Conservation (phyloP, 768 basidiomycete genomes). For the Mycena sanguinolenta region DNA sequence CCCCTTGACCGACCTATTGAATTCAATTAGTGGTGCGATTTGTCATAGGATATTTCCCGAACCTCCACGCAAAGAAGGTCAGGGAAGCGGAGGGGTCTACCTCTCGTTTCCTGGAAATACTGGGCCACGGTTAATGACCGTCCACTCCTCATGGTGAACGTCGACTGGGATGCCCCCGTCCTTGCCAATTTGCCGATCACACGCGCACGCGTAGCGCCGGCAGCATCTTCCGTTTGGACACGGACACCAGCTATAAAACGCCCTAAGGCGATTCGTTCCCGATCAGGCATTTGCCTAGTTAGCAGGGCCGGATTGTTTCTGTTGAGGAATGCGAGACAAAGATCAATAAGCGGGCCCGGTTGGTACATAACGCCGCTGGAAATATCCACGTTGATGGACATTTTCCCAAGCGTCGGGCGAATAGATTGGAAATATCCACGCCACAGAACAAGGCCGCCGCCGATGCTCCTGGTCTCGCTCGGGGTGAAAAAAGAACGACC, state of each 20-base stretch:
- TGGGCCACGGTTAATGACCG: constrained; percentile 67
- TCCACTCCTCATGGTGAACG: constrained; percentile 72
- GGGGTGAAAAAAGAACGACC: constrained; percentile 81
- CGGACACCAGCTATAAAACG: constrained; percentile 69
- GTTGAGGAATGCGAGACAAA: constrained; percentile 66
- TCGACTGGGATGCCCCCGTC: constrained; percentile 65
- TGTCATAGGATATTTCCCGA: constrained; percentile 35
- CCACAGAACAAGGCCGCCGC: constrained; percentile 72
- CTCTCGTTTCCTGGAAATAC: constrained; percentile 33
- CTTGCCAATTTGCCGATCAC: constrained; percentile 72
- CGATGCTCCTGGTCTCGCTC: constrained; percentile 63
- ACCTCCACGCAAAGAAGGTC: constrained; percentile 50
- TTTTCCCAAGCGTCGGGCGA: constrained; percentile 69
- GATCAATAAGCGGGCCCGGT: constrained; percentile 63
- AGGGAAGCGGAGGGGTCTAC: constrained; percentile 14
- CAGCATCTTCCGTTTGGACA: constrained; percentile 57
- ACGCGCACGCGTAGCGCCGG: constrained; percentile 53
- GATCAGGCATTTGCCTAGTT: constrained; percentile 62
- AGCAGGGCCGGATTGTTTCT: constrained; percentile 56
- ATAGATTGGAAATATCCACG: constrained; percentile 83
- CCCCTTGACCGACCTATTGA: constrained; percentile 68
- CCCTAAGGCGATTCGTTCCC: constrained; percentile 67
- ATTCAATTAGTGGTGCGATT: constrained; percentile 1
- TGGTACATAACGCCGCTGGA: constrained; percentile 82
- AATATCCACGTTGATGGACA: constrained; percentile 80